Evolutionary conservation across 768 basidiomycete species (phyloP).

Genomic region (Boletus subparvulus): DNA sequence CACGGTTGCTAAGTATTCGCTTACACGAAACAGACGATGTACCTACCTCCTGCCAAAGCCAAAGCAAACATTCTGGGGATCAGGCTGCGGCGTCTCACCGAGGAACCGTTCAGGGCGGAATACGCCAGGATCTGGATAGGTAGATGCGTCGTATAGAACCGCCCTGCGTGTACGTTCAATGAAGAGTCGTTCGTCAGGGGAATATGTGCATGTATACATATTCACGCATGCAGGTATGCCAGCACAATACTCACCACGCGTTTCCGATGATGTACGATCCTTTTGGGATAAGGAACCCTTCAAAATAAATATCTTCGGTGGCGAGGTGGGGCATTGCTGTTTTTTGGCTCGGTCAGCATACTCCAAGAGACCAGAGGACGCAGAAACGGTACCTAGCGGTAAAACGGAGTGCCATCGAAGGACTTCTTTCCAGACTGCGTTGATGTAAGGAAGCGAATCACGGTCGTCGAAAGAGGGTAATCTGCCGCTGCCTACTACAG

Average conservation of each 20-base stretch:
- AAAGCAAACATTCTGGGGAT: conserved; percentile 19
- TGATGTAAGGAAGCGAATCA: conserved; percentile 25
- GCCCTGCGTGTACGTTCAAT: conserved; percentile 36
- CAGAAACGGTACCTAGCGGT: conserved; percentile 20
- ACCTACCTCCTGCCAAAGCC: conserved; percentile 33
- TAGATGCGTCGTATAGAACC: conserved; percentile 51
- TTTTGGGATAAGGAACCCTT: conserved; percentile 22
- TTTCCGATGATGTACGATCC: conserved; percentile 26
- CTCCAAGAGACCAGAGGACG: conserved; percentile 17
- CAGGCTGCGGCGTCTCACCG: conserved; percentile 17
- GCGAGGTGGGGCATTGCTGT: conserved; percentile 18
- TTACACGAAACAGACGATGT: not conserved
- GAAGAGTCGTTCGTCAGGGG: not conserved
- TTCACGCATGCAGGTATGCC: not conserved
- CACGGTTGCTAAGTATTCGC: not conserved
- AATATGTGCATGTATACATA: not conserved
- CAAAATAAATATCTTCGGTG: conserved; percentile 18
- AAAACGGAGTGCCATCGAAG: conserved; percentile 22
- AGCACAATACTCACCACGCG: conserved; percentile 18
- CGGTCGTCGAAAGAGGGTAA: conserved; percentile 22
- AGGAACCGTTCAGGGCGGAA: conserved; percentile 39
- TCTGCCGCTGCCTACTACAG: conserved; percentile 19
- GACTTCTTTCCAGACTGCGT: conserved; percentile 27
- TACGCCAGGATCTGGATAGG: conserved; percentile 31
- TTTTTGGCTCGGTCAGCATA: not conserved